Evolutionary conservation across 345 rosid genomes (phyloP).

Genomic region (Alliaria petiolata): DNA sequence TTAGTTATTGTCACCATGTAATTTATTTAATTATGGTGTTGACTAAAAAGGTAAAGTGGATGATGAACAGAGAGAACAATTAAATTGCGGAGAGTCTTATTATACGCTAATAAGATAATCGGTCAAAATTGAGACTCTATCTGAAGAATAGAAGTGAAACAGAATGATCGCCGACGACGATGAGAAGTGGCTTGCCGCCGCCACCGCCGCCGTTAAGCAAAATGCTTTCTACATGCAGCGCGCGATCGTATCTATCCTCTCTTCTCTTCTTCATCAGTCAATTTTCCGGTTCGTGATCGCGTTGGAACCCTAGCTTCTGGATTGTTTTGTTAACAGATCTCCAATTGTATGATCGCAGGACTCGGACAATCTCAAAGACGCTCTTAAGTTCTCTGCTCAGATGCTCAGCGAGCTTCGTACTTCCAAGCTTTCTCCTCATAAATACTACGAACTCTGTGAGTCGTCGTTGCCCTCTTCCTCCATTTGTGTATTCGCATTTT

Average conservation of each 20-base stretch:
- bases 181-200: constrained; percentile 96
- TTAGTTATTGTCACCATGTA: background rate
- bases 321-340: background rate
- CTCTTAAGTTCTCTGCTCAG: constrained; percentile 93
- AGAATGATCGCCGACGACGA: constrained; percentile 86
- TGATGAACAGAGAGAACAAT: background rate
- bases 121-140: constrained; percentile 19
- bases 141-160: background rate
- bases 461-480: constrained; percentile 1
- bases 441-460: constrained; percentile 93
- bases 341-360: constrained; percentile 45
- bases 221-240: constrained; percentile 98
- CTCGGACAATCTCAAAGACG: constrained; percentile 91
- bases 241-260: constrained; percentile 60
- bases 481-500: no score
- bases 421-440: constrained; percentile 94
- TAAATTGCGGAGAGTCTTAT: no score
- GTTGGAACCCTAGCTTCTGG: constrained; percentile 32
- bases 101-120: background rate
- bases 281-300: constrained; percentile 9
- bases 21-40: background rate
- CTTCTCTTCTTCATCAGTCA: background rate
- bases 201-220: constrained; percentile 85
- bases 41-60: constrained; percentile 2
- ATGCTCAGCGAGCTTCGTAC: constrained; percentile 98